Evolutionary conservation across 176 grass and related monocot genomes (phyloP), one percentile per base, ranked within the genome.

Genomic region (Paspalum notatum): DNA sequence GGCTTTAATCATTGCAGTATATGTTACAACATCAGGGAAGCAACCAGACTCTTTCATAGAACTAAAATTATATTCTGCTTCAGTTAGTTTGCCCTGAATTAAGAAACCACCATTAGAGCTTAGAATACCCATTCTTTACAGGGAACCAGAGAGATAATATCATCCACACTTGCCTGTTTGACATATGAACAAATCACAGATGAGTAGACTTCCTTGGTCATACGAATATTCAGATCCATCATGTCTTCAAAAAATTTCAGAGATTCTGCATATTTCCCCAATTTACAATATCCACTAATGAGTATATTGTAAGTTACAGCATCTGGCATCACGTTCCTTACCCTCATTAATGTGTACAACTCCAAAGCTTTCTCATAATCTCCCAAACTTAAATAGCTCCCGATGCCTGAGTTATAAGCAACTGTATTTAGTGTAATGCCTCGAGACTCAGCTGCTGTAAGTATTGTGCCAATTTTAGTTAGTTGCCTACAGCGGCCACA

Each of bases 1-100:
- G 72, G 90, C 85, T 87, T 94, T 86, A 75, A 98, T 84, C 88
- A 98, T 89, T 69, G 92, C 66, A 58, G 92, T 98, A 78, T 94
- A 98, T 85, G 92, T 98, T 85, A 98, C 83, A 86, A 98, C 90
- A 98, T 98, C 95, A 87, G 85, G 95, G 43, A 63, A 79, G 37
- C 92, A 98, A 15, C 80, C 88, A 25, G 83, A 84, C 46, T 85
- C 60, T 87, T 91, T 92, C 90, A 98, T 94, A 83, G 79, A 83
- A 87, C 20, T 73, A 66, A 98, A 98, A 84, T 78, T 91, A 58
- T 77, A 92, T 86, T 94, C 88, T 71, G 92, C 90, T 85, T 94
- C 88, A 75, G 46, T 68, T 83, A 94, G 73, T 77, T 94, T 89
- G 9, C 88, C 95, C 95, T 94, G 83, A 76, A 87, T 84, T 76